A percentile compares a stretch with the other conserved stretches of the same genome.
phyloP scores from a whole-genome alignment of 2,329 filamentous ascomycete genomes.

The Botrytis galanthina region DNA sequence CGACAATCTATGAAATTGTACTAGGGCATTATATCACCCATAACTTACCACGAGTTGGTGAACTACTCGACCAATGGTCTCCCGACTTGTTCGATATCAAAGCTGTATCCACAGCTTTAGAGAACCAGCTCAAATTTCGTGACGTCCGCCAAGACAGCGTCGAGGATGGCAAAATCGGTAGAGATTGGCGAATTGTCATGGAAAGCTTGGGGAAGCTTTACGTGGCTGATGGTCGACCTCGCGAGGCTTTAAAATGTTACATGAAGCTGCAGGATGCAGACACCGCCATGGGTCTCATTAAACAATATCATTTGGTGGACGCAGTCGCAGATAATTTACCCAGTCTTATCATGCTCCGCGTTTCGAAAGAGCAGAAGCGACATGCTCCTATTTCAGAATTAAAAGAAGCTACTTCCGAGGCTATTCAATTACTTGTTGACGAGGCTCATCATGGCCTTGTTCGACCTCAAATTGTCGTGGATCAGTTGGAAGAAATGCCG shows the following conservation, averaged over 20 bases:
- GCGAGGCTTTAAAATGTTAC: conserved; percentile 84
- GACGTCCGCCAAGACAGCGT: conserved; percentile 74
- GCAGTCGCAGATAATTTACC: conserved; percentile 87
- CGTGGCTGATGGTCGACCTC: conserved; percentile 74
- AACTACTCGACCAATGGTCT: conserved; percentile 80
- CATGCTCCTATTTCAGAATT: conserved; percentile 68
- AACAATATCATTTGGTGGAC: conserved; percentile 85
- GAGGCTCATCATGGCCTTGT: conserved; percentile 90
- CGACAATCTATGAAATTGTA: conserved; percentile 82
- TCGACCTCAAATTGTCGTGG: conserved; percentile 71
- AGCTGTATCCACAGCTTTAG: conserved; percentile 72
- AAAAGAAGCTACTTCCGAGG: conserved; percentile 76
- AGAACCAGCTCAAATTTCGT: conserved; percentile 75
- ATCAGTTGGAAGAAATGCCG: conserved; percentile 68
- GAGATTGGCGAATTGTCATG: conserved; percentile 88
- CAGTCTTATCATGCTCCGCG: conserved; percentile 81
- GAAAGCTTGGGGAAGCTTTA: conserved; percentile 82
- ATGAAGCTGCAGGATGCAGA: conserved; percentile 91
- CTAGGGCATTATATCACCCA: conserved; percentile 83
- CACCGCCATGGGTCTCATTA: conserved; percentile 80
- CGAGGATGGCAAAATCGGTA: conserved; percentile 67
- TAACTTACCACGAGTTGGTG: conserved; percentile 72
- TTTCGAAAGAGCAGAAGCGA: conserved; percentile 67
- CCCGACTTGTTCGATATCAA: conserved; percentile 78
- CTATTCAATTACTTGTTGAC: conserved; percentile 81